Percentiles rank a stretch among this genome's conserved stretches.
Evolutionary conservation across 495 filamentous ascomycete genomes (phyloP).

Genomic region (Podospora appendiculata): DNA sequence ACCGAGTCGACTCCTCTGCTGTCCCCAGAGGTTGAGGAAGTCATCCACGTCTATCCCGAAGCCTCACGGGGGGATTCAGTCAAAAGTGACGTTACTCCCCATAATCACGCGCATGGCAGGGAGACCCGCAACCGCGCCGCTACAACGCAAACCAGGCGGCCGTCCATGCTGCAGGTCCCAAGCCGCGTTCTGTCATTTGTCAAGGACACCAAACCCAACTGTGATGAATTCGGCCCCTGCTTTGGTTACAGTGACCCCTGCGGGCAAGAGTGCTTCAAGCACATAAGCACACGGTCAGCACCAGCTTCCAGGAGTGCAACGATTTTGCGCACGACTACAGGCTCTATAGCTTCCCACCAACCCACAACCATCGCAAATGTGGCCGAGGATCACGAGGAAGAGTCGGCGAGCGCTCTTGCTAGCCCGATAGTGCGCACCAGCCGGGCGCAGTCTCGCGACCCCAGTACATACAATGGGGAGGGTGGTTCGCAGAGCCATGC

Average conservation of each 20-base stretch:
- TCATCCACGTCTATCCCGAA: conserved; percentile 9
- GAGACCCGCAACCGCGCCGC: conserved; percentile 1
- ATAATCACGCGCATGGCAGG: conserved; percentile 1
- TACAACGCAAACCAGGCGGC: conserved; percentile 22
- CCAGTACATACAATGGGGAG: too few species aligned
- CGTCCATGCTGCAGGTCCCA: conserved; percentile 36
- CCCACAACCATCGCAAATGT: conserved; percentile 10
- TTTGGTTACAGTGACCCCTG: conserved; percentile 82
- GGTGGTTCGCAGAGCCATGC: neutral
- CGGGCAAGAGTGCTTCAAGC: conserved; percentile 71
- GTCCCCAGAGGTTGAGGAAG: neutral
- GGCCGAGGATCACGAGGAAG: conserved; percentile 18
- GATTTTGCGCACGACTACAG: conserved; percentile 17
- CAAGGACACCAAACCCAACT: conserved; percentile 57
- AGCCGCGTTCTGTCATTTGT: conserved; percentile 57
- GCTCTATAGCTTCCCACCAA: neutral
- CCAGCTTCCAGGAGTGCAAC: conserved; percentile 16
- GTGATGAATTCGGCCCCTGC: conserved; percentile 70
- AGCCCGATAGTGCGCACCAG: conserved; percentile 20
- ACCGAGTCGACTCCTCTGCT: conserved; percentile 27
- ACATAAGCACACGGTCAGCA: conserved; percentile 23
- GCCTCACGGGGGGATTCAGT: neutral
- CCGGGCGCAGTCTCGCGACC: conserved; percentile 21
- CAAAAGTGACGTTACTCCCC: conserved; percentile 3
- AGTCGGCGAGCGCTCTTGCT: conserved; percentile 4